These are phyloP conservation scores for Ophiostoma novo-ulmi DNA, from an alignment of 2,329 filamentous ascomycete genomes.

Conservation along the genomic window DNA sequence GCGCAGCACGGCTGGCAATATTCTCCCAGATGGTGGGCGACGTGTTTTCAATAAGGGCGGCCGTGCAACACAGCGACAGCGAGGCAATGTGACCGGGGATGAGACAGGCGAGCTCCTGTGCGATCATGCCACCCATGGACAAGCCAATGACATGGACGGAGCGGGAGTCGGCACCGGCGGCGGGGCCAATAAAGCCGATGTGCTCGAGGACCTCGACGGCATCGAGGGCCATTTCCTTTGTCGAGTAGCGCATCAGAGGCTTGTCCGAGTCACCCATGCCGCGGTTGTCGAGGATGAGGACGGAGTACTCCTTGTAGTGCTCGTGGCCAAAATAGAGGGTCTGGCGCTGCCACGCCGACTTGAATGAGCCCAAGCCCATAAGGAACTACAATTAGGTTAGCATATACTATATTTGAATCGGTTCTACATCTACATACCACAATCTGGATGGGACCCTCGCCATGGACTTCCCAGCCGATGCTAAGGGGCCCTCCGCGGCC, in stretches of 20 bases:
- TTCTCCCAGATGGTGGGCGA: conserved; percentile 57
- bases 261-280: conserved; percentile 78
- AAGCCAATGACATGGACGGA: conserved; percentile 67
- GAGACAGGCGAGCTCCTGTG: conserved; percentile 67
- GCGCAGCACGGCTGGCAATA: conserved; percentile 49
- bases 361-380: conserved; percentile 69
- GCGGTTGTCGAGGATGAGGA: conserved; percentile 76
- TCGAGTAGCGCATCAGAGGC: conserved; percentile 71
- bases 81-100: conserved; percentile 50
- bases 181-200: conserved; percentile 49
- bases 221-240: conserved; percentile 79
- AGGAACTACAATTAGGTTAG: conserved; percentile 49
- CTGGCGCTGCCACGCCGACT: conserved; percentile 74
- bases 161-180: conserved; percentile 27
- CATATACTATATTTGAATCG: conserved; percentile 34
- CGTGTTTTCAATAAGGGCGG: conserved; percentile 56
- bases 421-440: conserved; percentile 50
- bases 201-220: conserved; percentile 63
- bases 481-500: conserved; percentile 69
- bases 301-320: conserved; percentile 61
- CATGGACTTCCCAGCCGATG: conserved; percentile 76
- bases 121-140: conserved; percentile 88
- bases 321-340: conserved; percentile 76
- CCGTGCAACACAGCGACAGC: conserved; percentile 58
- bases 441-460: conserved; percentile 64